Evolutionary conservation across 768 basidiomycete genomes (phyloP), one percentile per base, ranked within the genome.

Genomic region (Leccinum incarnatum): DNA sequence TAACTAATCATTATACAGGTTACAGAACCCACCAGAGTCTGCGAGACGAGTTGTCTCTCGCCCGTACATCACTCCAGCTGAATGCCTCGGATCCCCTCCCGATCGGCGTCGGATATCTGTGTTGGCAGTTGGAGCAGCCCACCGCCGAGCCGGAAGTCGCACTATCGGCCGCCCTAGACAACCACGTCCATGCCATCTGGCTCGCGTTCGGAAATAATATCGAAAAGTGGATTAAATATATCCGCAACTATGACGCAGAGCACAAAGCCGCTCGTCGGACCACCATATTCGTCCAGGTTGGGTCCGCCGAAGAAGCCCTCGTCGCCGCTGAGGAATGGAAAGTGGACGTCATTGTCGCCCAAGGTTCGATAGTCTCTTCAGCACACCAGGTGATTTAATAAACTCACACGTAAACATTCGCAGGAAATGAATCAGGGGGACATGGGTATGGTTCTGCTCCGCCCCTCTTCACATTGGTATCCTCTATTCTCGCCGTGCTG

Each of bases 381-480:
- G 27, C 21, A 19, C 6, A 34, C 5, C 42, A 29, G 29, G 29
- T 25, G 36, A 25, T 40, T 46, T 15, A 30, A 54, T 34, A 36
- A 54, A 56, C 57, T 59, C 42, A 57, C 51, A 21, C 51, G 34
- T 46, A 53, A 27, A 49, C 17, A 52, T 5, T 29, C 57, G 17
- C 55, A 93, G 91, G 91, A 4, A 83, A 78, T 56, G 92, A 94
- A 73, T 82, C 89, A 40, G 92, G 92, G 8, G 92, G 92, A 27
- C 92, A 93, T 72, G 90, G 89, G 7, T 73, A 78, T 50, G 62
- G 73, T 21, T 67, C 77, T 42, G 83, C 87, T 7, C 80, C 82
- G 37, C 83, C 91, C 1, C 77, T 89, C 54, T 71, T 85, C 55
- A 82, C 80, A 14, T 75, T 93, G 47, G 67, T 92, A 55, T 78